These are phyloP conservation scores for peach (Prunus persica) DNA, from an alignment of 306 rosid species.

Conservation along the genomic window Prunus_persica_NCBIv2 NC_034009.1:29630001-29630500, in stretches of 20 bases:
- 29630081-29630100: slow-evolving; percentile 68
- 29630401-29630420: not conserved
- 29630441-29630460: slow-evolving; percentile 18
- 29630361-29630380: not conserved
- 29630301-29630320: slow-evolving; percentile 88
- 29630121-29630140: slow-evolving; percentile 94
- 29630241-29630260: slow-evolving; percentile 70
- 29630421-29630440: not conserved
- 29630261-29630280: slow-evolving; percentile 92
- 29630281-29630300: slow-evolving; percentile 69
- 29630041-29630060: not conserved
- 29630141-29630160: slow-evolving; percentile 80
- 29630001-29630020: not conserved
- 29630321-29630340: slow-evolving; percentile 76
- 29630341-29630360: not conserved
- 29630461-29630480: slow-evolving; percentile 97
- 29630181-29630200: not conserved
- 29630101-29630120: slow-evolving; percentile 92
- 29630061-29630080: not conserved
- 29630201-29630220: not conserved
- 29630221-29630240: slow-evolving; percentile 12
- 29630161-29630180: slow-evolving; percentile 44
- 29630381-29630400: not conserved
- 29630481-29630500: slow-evolving; percentile 90
- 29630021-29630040: not conserved